Conservation (phyloP, 164 flowering plant genomes). For the Sedum album region DNA sequence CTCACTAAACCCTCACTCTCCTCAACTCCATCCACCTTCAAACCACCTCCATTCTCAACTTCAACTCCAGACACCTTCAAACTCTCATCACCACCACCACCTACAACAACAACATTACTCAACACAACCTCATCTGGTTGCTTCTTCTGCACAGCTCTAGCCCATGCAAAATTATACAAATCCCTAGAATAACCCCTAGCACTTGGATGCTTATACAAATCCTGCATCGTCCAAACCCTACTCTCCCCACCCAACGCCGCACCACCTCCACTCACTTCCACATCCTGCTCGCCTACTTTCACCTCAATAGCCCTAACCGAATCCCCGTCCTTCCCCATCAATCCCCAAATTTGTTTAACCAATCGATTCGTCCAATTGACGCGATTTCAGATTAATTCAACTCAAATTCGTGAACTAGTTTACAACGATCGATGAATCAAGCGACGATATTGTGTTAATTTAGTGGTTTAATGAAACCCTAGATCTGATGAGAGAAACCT, state of each 20-base stretch:
- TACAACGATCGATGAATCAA: background rate
- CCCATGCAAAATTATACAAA: constrained; percentile 78
- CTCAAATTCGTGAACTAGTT: background rate
- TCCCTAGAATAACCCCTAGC: constrained; percentile 39
- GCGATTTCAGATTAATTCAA: background rate
- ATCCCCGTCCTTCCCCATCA: background rate
- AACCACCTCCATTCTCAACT: background rate
- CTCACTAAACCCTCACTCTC: background rate
- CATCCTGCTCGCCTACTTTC: background rate
- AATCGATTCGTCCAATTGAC: background rate
- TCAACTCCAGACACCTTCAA: background rate
- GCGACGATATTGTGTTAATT: background rate
- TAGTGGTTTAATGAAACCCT: background rate
- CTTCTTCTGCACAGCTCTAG: constrained; percentile 81
- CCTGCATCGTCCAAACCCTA: constrained; percentile 64
- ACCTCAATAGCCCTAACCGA: background rate
- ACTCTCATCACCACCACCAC: constrained; percentile 11
- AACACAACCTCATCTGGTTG: constrained; percentile 44
- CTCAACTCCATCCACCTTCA: background rate
- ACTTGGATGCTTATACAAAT: constrained; percentile 38
- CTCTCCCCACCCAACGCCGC: constrained; percentile 9
- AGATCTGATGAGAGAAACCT: background rate
- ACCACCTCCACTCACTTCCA: background rate
- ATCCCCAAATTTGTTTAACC: background rate
- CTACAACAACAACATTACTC: constrained; percentile 20